Evolutionary conservation across 805 yeast species (phyloP), one percentile per base, ranked within the genome.

Genomic region (Pichia kluyveri): DNA sequence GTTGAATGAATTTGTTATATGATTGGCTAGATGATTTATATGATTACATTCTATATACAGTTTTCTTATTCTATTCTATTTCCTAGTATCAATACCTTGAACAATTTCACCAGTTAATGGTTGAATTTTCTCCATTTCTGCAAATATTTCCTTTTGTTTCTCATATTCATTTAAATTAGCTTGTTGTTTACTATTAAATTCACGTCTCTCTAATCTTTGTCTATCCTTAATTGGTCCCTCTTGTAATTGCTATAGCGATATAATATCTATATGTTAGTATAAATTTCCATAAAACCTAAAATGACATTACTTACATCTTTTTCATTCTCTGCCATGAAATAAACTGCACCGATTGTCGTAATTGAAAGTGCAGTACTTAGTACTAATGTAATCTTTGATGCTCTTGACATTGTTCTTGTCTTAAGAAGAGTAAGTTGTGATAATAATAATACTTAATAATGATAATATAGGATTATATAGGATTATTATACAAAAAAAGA

Each of bases 191-290:
- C 59, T 53, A 49, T 56, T 50, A 55, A 63, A 53, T 48, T 63
- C 55, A 48, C 71, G 62, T 58, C 76, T 75, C 41, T 72, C 72
- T 51, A 83, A 62, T 49, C 95, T 69, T 51, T 71, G 77, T 2
- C 89, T 88, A 61, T 87, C 96, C 57, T 85, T 85, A 57, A 85
- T 78, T 5, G 96, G 96, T 1, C 96, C 96, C 56, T 78, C 86
- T 58, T 83, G 82, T 42, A 86, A 69, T 2, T 83, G 82, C 78
- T 72, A n/a, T 14, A 32, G 4, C 19, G 43, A 19, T 23, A 30
- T 44, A 41, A 41, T 38, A 36, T n/a, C 14, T 11, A 2, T 7
- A 19, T 18, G 42, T 43, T 43, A 46, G 49, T 49, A 46, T 38
- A n/a, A n/a, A n/a, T n/a, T n/a, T n/a, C n/a, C n/a, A n/a, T n/a